Conservation (phyloP, 2,329 filamentous ascomycete species). For the Neofusicoccum cordaticola region DNA sequence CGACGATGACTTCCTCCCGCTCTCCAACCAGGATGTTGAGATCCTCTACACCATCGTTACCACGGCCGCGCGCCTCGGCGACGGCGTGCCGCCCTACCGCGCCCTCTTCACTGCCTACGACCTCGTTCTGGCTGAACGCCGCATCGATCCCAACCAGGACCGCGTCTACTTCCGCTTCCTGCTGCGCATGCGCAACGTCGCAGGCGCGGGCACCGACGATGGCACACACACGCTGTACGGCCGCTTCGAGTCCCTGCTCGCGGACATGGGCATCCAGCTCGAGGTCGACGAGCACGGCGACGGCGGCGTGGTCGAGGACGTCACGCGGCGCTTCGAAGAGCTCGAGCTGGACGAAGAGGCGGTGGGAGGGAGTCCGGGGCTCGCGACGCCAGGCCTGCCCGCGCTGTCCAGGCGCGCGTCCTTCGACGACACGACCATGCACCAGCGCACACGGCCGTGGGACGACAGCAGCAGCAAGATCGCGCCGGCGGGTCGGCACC, state of each 20-base stretch:
- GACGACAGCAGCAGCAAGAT: constrained; percentile 22
- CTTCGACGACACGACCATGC: constrained; percentile 48
- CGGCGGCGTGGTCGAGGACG: constrained; percentile 27
- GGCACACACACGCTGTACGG: constrained; percentile 56
- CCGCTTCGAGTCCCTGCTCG: constrained; percentile 68
- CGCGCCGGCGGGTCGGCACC: neutral
- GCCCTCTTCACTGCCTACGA: constrained; percentile 82
- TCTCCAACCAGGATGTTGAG: constrained; percentile 62
- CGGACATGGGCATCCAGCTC: constrained; percentile 68
- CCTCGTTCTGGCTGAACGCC: constrained; percentile 66
- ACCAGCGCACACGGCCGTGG: constrained; percentile 46
- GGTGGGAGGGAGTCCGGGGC: neutral
- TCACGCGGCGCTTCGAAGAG: constrained; percentile 31
- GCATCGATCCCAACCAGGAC: constrained; percentile 69
- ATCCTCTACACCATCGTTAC: constrained; percentile 74
- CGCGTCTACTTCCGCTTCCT: constrained; percentile 74
- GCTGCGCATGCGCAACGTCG: constrained; percentile 60
- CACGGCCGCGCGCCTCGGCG: constrained; percentile 65
- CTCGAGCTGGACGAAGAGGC: constrained; percentile 20
- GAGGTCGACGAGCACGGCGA: constrained; percentile 54
- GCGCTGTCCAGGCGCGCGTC: constrained; percentile 47
- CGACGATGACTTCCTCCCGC: neutral
- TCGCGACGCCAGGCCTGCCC: neutral
- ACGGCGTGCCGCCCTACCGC: constrained; percentile 61
- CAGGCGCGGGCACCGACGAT: constrained; percentile 25